Evolutionary conservation across 1,284 basidiomycete genomes (phyloP), one percentile per base, ranked within the genome.

Genomic region (Leucoagaricus sp.): DNA sequence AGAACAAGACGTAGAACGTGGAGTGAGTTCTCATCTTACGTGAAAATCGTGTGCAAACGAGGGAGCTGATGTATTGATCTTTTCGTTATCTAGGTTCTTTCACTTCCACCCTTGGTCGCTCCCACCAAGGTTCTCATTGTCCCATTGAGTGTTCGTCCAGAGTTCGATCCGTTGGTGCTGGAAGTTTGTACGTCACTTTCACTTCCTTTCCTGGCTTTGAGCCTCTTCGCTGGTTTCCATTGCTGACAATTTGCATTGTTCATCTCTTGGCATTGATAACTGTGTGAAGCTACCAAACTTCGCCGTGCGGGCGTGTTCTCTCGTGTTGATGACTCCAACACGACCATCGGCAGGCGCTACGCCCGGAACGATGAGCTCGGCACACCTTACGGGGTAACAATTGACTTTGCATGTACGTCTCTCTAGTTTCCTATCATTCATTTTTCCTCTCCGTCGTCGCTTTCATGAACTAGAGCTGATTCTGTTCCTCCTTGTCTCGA

Each of bases 361-460:
- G 87, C 97, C 29, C 86, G 97, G 61, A 99, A 98, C 76, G 96
- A 99, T 76, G 97, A 99, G 77, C 85, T 99, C 42, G 96, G 96
- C 64, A 99, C 96, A 34, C 96, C 96, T 2, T 99, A 92, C 70
- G 96, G 96, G 53, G 82, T 96, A 64, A 99, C 97, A 4, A 83
- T 99, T 60, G 96, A 99, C 76, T 99, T 99, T 79, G 96, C 96
- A 25, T 96, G 94, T 93, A 72, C 74, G 91, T 86, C 28, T 54
- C 40, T 12, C 26, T 21, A n/a, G 26, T 40, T 33, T 44, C 46
- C 6, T 44, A 29, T 19, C 28, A 46, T 34, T 38, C 12, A 42
- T 17, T 40, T 28, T 29, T 28, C 12, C 38, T 53, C 28, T 53
- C 36, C 45, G 15, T 31, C 38, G 33, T 41, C 19, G 19, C 19